Percentiles rank a stretch among this genome's conserved stretches.
Conservation (phyloP, 2,329 filamentous ascomycete genomes). For the Trichoderma sp. region DNA sequence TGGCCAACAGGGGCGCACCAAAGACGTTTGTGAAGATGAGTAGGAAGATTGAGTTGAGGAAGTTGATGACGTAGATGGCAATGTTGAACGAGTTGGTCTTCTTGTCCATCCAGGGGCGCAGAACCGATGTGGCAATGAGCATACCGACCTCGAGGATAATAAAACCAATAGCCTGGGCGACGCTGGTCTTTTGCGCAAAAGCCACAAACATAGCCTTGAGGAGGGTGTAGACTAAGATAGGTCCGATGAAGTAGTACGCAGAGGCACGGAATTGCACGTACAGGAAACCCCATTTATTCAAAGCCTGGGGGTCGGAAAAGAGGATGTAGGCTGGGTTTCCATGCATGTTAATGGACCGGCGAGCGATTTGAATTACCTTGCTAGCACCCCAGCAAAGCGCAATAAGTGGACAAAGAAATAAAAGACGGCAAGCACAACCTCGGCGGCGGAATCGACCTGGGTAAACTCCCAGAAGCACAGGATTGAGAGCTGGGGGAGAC, state of each 20-base stretch:
- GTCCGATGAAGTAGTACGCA: conserved; percentile 91
- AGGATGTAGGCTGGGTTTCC: conserved; percentile 96
- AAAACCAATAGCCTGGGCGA: conserved; percentile 78
- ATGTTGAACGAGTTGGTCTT: conserved; percentile 97
- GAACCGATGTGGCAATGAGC: conserved; percentile 72
- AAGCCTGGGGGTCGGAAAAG: conserved; percentile 84
- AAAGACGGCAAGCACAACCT: conserved; percentile 82
- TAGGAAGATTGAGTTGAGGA: conserved; percentile 84
- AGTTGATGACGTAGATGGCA: conserved; percentile 83
- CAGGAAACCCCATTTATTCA: conserved; percentile 98
- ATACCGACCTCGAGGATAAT: conserved; percentile 78
- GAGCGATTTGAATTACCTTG: conserved; percentile 86
- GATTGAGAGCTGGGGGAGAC: conserved; percentile 86
- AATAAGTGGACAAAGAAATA: conserved; percentile 73
- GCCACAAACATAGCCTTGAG: conserved; percentile 87
- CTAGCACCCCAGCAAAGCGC: conserved; percentile 81
- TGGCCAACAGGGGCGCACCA: conserved; percentile 75
- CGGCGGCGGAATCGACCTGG: conserved; percentile 75
- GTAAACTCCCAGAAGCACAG: conserved; percentile 94
- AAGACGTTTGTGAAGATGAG: conserved; percentile 87
- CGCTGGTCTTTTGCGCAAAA: conserved; percentile 58
- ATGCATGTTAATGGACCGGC: conserved; percentile 84
- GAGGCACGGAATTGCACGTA: conserved; percentile 96
- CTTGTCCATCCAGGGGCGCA: conserved; percentile 98
- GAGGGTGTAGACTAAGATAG: conserved; percentile 73